Evolutionary conservation across 108 stramenopile genomes (phyloP).

Genomic region (Schizochytrium sp.): DNA sequence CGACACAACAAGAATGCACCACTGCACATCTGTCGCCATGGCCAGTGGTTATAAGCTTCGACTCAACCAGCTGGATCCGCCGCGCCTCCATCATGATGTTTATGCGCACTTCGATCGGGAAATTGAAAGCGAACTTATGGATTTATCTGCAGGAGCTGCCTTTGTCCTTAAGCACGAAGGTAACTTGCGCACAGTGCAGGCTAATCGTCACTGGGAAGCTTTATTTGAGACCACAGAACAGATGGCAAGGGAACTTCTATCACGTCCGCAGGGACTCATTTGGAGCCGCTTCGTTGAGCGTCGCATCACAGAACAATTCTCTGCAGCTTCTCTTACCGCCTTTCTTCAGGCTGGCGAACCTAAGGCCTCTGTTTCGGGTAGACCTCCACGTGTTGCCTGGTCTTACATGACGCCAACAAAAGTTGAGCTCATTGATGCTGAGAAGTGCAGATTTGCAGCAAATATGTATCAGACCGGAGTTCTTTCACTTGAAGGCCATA

Average conservation of each 20-base stretch:
- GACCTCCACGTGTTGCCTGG: constrained; percentile 10
- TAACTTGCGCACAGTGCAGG: background rate
- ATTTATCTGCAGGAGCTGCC: background rate
- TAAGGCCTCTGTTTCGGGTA: background rate
- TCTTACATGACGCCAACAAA: constrained; percentile 11
- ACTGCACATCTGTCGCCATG: constrained; percentile 48
- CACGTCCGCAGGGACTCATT: background rate
- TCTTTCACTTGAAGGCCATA: background rate
- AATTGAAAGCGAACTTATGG: background rate
- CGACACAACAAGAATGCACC: background rate
- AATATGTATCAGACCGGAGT: constrained; percentile 29
- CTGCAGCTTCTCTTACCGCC: background rate
- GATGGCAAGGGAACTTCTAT: constrained; percentile 4
- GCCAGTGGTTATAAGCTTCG: background rate
- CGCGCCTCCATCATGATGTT: background rate
- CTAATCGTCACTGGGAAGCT: constrained; percentile 23
- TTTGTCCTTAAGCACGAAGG: constrained; percentile 26
- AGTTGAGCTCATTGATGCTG: background rate
- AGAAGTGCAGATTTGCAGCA: background rate
- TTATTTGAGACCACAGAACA: constrained; percentile 39
- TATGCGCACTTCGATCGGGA: background rate
- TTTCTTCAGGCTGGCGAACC: background rate
- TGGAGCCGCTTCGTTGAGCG: constrained; percentile 47
- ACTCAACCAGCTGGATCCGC: background rate
- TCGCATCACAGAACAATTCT: background rate